These are phyloP conservation scores for Yamadazyma sp. DNA, from an alignment of 1,139 yeast species.

Conservation along the genomic window DNA sequence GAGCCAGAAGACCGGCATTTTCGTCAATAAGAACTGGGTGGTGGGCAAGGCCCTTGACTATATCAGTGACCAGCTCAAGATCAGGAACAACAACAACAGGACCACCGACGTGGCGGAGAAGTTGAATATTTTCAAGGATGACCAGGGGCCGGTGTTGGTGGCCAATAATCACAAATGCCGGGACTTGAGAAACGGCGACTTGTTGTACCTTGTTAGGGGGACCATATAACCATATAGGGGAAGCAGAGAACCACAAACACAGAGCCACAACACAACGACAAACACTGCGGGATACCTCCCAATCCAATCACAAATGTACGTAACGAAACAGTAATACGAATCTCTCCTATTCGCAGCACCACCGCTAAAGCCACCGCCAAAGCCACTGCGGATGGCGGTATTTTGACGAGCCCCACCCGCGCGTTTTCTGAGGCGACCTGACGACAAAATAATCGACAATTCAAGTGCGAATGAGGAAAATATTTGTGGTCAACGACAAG, in stretches of 20 bases:
- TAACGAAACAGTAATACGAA: too few species aligned
- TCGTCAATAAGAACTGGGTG: constrained; percentile 64
- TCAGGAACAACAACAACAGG: constrained; percentile 58
- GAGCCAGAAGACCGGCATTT: constrained; percentile 41
- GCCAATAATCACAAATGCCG: constrained; percentile 41
- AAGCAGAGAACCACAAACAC: too few species aligned
- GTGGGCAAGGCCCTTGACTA: constrained; percentile 78
- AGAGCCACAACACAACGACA: too few species aligned
- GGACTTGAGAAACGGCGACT: constrained; percentile 24
- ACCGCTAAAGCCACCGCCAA: too few species aligned
- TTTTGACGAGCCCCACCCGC: too few species aligned
- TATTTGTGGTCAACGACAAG: constrained; percentile 3
- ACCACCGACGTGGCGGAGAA: constrained; percentile 43
- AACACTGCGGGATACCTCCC: too few species aligned
- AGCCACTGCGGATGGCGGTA: too few species aligned
- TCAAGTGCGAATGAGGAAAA: constrained; percentile 1
- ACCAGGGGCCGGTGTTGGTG: constrained; percentile 25
- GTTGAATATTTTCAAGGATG: constrained; percentile 45
- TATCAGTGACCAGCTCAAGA: constrained; percentile 53
- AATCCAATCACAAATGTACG: too few species aligned
- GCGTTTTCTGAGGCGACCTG: neutral
- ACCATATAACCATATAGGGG: constrained; percentile 4
- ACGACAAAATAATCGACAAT: neutral
- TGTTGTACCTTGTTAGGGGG: constrained; percentile 47
- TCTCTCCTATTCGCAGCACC: too few species aligned